Evolutionary conservation across 768 basidiomycete species (phyloP), one percentile per base, ranked within the genome.

Genomic region (Psilocybe sp.): DNA sequence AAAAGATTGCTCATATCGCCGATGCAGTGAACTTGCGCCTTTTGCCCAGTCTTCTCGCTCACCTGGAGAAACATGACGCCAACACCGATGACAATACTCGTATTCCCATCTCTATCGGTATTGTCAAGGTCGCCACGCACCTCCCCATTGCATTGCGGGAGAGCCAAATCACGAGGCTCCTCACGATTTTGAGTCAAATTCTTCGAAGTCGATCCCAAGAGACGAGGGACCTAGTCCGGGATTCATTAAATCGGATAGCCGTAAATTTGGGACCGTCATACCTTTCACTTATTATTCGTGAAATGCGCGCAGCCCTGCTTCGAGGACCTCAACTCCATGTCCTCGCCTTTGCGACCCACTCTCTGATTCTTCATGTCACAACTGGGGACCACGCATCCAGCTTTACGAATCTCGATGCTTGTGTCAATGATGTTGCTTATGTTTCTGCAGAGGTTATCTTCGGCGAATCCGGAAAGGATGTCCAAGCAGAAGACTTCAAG

Each of bases 281-380:
- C 63, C 81, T 98, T 8, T 78, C 86, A 0, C 66, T 82, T 13
- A 74, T 89, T 28, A 68, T 98, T 35, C 82, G 81, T 33, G 94
- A 98, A 63, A 72, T 98, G 43, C 80, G 89, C n/a, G 81, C 75
- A 0, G 92, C 95, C 1, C 80, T 99, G 23, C 60, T 82, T 33
- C 89, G 95, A 15, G 97, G 97, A 5, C 96, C 97, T 1, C 96
- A 98, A 48, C 78, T 98, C 0, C 96, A 99, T 64, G 83, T 98
- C 14, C 75, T 98, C 28, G 94, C 95, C 1, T 89, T 86, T 53
- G 84, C 85, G 2, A 78, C 81, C 0, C 95, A 99, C 59, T 79
- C 90, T 0, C 69, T 98, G 15, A 73, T 98, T 34, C 79, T 84
- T n/a, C 81, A 91, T 49, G 78, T 95, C 40, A 93, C 92, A 0